phyloP scores from a whole-genome alignment of 1,284 basidiomycete genomes.

The Puccinia triticina region DNA sequence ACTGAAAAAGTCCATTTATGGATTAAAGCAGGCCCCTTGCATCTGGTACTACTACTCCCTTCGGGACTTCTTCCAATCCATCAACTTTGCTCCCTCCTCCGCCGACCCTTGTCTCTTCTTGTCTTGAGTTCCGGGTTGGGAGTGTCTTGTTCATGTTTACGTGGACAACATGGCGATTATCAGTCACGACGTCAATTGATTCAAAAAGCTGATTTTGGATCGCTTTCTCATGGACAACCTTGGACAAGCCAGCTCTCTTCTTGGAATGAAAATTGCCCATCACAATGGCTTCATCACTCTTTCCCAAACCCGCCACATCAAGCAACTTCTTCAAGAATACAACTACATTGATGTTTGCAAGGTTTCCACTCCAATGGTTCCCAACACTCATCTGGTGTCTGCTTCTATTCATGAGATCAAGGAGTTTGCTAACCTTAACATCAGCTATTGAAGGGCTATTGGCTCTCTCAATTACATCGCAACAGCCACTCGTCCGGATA shows the following conservation, averaged over 20 bases:
- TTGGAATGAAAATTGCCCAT: background rate
- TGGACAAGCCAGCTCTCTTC: background rate
- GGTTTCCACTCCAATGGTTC: background rate
- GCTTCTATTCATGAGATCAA: background rate
- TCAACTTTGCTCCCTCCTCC: background rate
- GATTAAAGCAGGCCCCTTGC: background rate
- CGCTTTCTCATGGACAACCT: constrained; percentile 3
- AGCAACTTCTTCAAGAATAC: background rate
- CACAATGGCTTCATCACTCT: background rate
- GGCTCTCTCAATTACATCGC: background rate
- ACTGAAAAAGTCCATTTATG: constrained; percentile 2
- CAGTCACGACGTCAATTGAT: background rate
- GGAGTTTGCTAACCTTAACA: background rate
- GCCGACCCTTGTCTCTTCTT: constrained; percentile 9
- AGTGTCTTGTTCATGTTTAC: background rate
- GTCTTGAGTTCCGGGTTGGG: background rate
- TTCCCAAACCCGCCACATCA: background rate
- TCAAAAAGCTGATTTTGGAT: background rate
- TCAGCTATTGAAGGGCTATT: background rate
- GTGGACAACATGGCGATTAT: constrained; percentile 22
- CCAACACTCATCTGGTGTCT: background rate
- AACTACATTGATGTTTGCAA: background rate
- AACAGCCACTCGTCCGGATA: background rate
- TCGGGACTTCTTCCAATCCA: background rate
- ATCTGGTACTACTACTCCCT: background rate